These are phyloP conservation scores for Xylariomycetidae sp. DNA, from an alignment of 2,329 filamentous ascomycete genomes.

Conservation along the genomic window DNA sequence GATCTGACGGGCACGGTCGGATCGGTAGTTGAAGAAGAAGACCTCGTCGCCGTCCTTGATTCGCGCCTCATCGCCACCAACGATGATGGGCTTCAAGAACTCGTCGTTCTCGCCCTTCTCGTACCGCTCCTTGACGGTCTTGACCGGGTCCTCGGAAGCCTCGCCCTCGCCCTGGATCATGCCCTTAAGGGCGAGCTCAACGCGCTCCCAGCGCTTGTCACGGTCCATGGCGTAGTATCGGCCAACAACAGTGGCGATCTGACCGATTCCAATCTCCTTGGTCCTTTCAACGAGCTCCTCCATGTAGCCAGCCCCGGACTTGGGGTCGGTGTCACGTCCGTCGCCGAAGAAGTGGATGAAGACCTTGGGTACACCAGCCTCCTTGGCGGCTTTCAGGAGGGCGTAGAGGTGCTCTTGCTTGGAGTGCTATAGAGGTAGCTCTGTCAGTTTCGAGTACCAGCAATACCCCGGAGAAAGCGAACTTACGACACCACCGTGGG, in stretches of 20 bases:
- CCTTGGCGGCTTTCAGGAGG: constrained; percentile 84
- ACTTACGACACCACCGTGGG: constrained; percentile 82
- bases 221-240: constrained; percentile 99
- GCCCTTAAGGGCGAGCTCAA: constrained; percentile 85
- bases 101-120: constrained; percentile 86
- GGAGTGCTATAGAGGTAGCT: constrained; percentile 60
- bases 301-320: constrained; percentile 85
- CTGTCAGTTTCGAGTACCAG: constrained; percentile 6
- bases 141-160: constrained; percentile 74
- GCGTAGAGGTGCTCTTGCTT: constrained; percentile 91
- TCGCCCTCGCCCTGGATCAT: constrained; percentile 83
- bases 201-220: constrained; percentile 97
- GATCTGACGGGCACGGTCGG: constrained; percentile 92
- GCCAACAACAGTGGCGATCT: constrained; percentile 89
- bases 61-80: constrained; percentile 78
- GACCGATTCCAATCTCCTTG: constrained; percentile 77
- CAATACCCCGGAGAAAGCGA: neutral
- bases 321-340: constrained; percentile 95
- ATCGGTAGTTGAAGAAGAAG: constrained; percentile 99
- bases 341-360: constrained; percentile 99
- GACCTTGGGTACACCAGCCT: constrained; percentile 78
- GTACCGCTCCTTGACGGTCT: constrained; percentile 83
- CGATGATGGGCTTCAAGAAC: constrained; percentile 96
- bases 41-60: constrained; percentile 89
- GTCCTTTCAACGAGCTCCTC: constrained; percentile 73